Base-by-base conservation (phyloP, 75 land plant species). In the Pinus tabuliformis region DNA sequence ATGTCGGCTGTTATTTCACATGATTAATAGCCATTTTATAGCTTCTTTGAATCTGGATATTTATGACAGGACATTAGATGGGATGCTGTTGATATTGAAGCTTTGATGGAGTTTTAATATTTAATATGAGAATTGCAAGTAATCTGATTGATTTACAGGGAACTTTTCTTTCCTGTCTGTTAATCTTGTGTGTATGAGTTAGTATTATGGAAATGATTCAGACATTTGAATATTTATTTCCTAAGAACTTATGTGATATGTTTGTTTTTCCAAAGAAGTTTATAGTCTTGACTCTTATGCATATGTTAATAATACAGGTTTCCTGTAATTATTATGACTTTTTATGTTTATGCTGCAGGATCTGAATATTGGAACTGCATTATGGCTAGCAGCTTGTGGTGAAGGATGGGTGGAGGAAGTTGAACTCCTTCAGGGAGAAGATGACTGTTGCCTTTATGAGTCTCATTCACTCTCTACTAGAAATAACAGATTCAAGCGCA, bases 341-440 rank as follows among this genome's bases (percentile, higher is more conserved):
- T n/a, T 28, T 16, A 42, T 39, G 21, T 52, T 12, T 54, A 12
- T 33, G 16, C 13, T 20, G 37, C 81, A 96, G 99, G 99, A 96
- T 75, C 83, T 96, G 22, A 94, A 96, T 77, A 96, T 96, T 72
- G 99, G 99, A 22, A 79, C 84, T 63, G 99, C 99, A 24, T 85
- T 96, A 33, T 96, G 95, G 95, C 82, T 94, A 76, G 99, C 99
- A 66, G 91, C 99, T 75, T 63, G 84, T 56, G 99, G 99, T 39
- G 86, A 90, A 75, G 99, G 99, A 37, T 86, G 83, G 82, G 83
- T 94, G 3, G 70, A 79, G 65, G 87, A 86, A 72, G 70, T 42
- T 5, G 36, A 15, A 21, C 56, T 33, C 15, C 33, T 33, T 56
- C 26, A 61, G 60, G 39, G n/a, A 61, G 75, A 81, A 72, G 57